Evolutionary conservation across 177 flowering plant species (phyloP).

Genomic region (Telopea speciosissima): DNA sequence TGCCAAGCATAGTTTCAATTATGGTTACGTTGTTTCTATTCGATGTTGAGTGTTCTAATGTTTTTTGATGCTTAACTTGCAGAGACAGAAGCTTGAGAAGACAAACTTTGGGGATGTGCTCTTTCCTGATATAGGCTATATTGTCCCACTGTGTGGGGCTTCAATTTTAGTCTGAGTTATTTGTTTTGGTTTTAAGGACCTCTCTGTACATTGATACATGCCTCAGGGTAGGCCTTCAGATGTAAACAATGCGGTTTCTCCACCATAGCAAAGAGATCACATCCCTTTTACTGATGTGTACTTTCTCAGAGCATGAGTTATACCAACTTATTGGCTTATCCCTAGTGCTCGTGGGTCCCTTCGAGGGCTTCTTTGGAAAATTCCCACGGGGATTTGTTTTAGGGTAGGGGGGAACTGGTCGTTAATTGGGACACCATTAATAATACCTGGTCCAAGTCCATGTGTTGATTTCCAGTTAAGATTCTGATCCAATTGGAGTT

Average conservation of each 20-base stretch:
- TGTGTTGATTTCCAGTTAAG: no score
- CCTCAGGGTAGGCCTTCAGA: slow-evolving; percentile 6
- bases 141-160: slow-evolving; percentile 15
- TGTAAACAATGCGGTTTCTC: slow-evolving; percentile 2
- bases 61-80: slow-evolving; percentile 10
- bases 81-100: slow-evolving; percentile 33
- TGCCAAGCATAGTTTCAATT: neutral
- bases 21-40: neutral
- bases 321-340: neutral
- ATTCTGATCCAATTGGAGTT: no score
- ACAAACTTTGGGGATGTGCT: slow-evolving; percentile 29
- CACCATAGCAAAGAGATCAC: slow-evolving; percentile 11
- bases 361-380: no score
- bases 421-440: no score
- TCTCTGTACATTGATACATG: slow-evolving; percentile 11
- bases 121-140: slow-evolving; percentile 15
- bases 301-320: neutral
- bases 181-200: slow-evolving; percentile 13
- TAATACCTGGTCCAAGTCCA: no score
- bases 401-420: no score
- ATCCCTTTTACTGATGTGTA: slow-evolving; percentile 6
- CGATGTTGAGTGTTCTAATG: neutral
- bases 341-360: no score
- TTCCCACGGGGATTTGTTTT: no score
- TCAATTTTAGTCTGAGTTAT: slow-evolving; percentile 15